phyloP scores from a whole-genome alignment of 257 asterid genomes.

The Vinca minor region DNA sequence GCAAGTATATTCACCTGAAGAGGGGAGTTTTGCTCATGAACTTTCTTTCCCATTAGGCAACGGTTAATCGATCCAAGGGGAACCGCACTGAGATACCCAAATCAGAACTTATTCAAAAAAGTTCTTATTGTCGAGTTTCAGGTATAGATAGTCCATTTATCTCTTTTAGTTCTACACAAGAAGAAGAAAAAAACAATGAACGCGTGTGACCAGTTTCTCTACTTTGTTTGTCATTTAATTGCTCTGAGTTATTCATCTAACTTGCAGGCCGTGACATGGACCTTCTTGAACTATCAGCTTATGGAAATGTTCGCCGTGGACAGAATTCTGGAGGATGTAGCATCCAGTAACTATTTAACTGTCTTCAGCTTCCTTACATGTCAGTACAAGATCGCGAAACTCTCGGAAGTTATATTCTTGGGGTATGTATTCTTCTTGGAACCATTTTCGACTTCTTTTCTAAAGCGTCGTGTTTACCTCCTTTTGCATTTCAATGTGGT shows the following conservation, averaged over 20 bases:
- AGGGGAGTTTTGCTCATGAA: background rate
- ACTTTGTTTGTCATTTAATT: background rate
- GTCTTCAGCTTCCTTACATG: background rate
- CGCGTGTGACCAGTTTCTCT: background rate
- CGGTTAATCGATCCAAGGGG: conserved; percentile 87
- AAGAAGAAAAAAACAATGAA: background rate
- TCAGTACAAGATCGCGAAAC: background rate
- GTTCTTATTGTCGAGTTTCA: conserved; percentile 82
- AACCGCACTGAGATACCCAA: conserved; percentile 74
- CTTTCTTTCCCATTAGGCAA: conserved; percentile 46
- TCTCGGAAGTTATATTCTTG: background rate
- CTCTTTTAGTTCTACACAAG: background rate
- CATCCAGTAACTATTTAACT: conserved; percentile 36
- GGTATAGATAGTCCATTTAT: conserved; percentile 26
- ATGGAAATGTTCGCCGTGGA: conserved; percentile 64
- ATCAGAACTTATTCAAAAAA: conserved; percentile 75
- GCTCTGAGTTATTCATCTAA: background rate
- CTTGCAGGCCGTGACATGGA: conserved; percentile 89
- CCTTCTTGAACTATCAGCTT: conserved; percentile 84
- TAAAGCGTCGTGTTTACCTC: background rate
- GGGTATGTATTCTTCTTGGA: background rate
- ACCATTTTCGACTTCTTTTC: background rate
- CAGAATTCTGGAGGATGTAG: conserved; percentile 81
- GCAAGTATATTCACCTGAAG: background rate
- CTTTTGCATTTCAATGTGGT: background rate